phyloP scores from a whole-genome alignment of 352 stramenopile species.

The Plasmopara muralis region DNA sequence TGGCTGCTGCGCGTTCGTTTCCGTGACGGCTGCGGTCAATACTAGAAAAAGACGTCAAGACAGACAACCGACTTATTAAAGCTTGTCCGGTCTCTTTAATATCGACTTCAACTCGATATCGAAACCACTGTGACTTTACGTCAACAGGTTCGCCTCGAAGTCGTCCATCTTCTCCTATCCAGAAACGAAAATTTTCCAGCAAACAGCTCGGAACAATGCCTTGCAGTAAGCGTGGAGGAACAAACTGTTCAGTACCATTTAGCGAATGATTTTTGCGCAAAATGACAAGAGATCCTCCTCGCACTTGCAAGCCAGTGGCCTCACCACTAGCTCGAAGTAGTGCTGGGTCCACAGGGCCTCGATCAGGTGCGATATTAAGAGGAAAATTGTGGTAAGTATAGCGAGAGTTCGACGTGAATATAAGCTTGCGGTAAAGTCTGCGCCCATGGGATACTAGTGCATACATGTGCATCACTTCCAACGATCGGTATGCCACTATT shows the following conservation, averaged over 20 bases:
- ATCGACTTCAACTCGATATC: constrained; percentile 76
- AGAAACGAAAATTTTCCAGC: constrained; percentile 95
- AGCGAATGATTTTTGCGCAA: constrained; percentile 59
- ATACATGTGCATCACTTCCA: constrained; percentile 94
- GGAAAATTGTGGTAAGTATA: constrained; percentile 91
- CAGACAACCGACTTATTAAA: constrained; percentile 54
- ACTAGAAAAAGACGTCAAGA: constrained; percentile 59
- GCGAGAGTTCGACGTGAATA: constrained; percentile 96
- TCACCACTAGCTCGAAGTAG: constrained; percentile 63
- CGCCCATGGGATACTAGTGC: constrained; percentile 95
- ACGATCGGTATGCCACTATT: constrained; percentile 90
- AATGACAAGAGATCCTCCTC: constrained; percentile 88
- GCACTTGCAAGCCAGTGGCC: constrained; percentile 47
- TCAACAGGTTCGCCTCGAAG: constrained; percentile 92
- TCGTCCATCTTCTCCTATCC: constrained; percentile 93
- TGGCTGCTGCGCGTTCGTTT: constrained; percentile 12
- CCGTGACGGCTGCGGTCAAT: constrained; percentile 33
- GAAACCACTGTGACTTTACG: constrained; percentile 82
- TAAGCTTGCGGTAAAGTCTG: constrained; percentile 92
- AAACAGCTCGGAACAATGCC: constrained; percentile 92
- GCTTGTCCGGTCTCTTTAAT: constrained; percentile 35
- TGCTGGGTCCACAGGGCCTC: constrained; percentile 51
- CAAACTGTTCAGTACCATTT: constrained; percentile 77
- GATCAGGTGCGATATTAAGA: constrained; percentile 51
- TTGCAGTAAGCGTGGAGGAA: constrained; percentile 90